Conservation (phyloP, 192 early-diverging fungal genomes). For the Coemansia asiatica region DNA sequence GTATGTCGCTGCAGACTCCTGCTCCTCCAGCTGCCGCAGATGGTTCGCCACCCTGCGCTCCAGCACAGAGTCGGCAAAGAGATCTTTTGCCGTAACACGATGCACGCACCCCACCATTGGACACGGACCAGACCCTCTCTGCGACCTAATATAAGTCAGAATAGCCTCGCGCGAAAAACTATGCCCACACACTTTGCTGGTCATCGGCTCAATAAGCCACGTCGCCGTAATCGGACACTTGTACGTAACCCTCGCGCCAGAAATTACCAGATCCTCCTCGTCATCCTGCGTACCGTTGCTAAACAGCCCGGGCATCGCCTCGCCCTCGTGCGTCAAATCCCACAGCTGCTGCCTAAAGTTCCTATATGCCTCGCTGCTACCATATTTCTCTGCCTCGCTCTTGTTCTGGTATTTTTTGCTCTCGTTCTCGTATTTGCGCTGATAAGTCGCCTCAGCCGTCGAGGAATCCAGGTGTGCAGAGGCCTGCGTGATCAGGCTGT, state of each 20-base stretch:
- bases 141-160: slow-evolving; percentile 17
- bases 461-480: slow-evolving; percentile 8
- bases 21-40: slow-evolving; percentile 32
- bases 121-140: slow-evolving; percentile 21
- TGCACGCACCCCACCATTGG: slow-evolving; percentile 52
- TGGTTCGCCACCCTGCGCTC: slow-evolving; percentile 55
- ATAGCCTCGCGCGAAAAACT: slow-evolving; percentile 58
- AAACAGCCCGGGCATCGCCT: slow-evolving; percentile 40
- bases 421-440: slow-evolving; percentile 5
- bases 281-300: slow-evolving; percentile 19
- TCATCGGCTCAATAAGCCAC: slow-evolving; percentile 58
- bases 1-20: slow-evolving; percentile 36
- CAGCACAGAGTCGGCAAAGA: slow-evolving; percentile 49
- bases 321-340: slow-evolving; percentile 39
- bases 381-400: slow-evolving; percentile 25
- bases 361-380: slow-evolving; percentile 18
- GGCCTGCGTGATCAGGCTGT: slow-evolving; percentile 10
- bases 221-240: slow-evolving; percentile 59
- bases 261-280: slow-evolving; percentile 39
- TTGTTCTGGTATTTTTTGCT: slow-evolving; percentile 9
- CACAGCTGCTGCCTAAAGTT: slow-evolving; percentile 44
- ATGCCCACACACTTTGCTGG: slow-evolving; percentile 57
- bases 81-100: slow-evolving; percentile 20
- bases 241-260: slow-evolving; percentile 28
- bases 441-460: slow-evolving; percentile 14